Conservation (phyloP, 1,284 basidiomycete genomes). For the Irpex lacteus region DNA sequence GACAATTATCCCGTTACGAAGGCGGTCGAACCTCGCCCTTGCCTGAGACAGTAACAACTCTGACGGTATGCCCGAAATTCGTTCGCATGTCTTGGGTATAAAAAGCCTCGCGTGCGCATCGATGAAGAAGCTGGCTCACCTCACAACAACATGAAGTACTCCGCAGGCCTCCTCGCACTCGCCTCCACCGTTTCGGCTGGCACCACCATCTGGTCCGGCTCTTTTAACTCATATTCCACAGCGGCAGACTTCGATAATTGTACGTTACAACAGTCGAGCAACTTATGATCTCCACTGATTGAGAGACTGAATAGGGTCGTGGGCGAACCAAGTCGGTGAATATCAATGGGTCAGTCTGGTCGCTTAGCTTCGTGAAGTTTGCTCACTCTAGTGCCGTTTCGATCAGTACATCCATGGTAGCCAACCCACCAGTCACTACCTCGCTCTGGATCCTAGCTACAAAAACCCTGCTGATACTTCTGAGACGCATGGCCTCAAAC, state of each 20-base stretch:
- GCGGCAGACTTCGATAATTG: slow-evolving; percentile 53
- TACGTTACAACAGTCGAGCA: slow-evolving; percentile 22
- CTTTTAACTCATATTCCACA: slow-evolving; percentile 48
- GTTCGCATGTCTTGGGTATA: slow-evolving; percentile 10
- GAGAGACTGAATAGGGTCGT: slow-evolving; percentile 42
- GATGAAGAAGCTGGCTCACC: neutral
- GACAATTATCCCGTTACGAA: slow-evolving; percentile 23
- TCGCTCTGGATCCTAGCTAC: slow-evolving; percentile 48
- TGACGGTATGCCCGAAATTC: slow-evolving; percentile 9
- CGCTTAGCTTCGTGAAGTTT: too few species aligned
- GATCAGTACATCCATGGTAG: slow-evolving; percentile 60
- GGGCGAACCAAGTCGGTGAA: slow-evolving; percentile 51
- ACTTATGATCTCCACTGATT: neutral
- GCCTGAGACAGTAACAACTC: slow-evolving; percentile 4
- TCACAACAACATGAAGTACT: slow-evolving; percentile 19
- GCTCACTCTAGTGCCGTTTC: slow-evolving; percentile 7
- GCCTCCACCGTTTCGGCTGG: slow-evolving; percentile 40
- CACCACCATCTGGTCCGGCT: slow-evolving; percentile 50
- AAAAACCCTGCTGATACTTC: slow-evolving; percentile 60
- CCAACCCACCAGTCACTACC: slow-evolving; percentile 50
- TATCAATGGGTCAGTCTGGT: slow-evolving; percentile 51
- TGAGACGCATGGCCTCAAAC: slow-evolving; percentile 52
- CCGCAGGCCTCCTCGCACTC: slow-evolving; percentile 19
- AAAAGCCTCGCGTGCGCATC: neutral
- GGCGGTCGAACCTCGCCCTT: slow-evolving; percentile 22